A percentile compares a stretch with the other conserved stretches of the same genome.
These are phyloP conservation scores for Penicillium arizonense DNA, from an alignment of 495 filamentous ascomycete species.

Conservation along the genomic window DNA sequence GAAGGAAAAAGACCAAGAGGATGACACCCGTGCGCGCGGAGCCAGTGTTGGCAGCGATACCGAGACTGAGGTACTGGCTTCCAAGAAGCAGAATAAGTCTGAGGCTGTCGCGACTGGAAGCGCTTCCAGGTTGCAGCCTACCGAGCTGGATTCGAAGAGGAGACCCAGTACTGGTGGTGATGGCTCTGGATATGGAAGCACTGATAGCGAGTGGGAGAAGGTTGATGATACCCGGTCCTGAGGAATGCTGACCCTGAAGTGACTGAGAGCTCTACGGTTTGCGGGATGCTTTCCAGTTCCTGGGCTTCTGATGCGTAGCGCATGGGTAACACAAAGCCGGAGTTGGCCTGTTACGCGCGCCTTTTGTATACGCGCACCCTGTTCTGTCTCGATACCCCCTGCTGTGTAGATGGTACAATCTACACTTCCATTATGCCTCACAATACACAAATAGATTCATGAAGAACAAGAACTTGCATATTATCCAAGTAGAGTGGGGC, in stretches of 20 bases:
- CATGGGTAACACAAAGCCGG: background rate
- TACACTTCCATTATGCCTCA: background rate
- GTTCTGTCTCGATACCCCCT: constrained; percentile 4
- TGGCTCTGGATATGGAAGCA: constrained; percentile 51
- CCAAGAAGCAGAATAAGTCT: constrained; percentile 14
- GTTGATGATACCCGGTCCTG: constrained; percentile 36
- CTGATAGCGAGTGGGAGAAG: constrained; percentile 59
- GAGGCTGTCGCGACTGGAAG: constrained; percentile 21
- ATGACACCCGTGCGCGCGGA: constrained; percentile 25
- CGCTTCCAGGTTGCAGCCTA: constrained; percentile 30
- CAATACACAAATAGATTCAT: background rate
- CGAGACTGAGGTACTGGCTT: constrained; percentile 42
- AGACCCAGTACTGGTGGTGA: constrained; percentile 42
- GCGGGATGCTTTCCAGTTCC: background rate
- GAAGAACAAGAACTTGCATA: no score
- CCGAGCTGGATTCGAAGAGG: constrained; percentile 38
- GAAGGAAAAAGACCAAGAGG: constrained; percentile 26
- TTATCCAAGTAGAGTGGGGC: no score
- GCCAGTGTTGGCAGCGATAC: constrained; percentile 47
- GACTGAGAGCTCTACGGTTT: no score
- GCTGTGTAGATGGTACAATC: constrained; percentile 4
- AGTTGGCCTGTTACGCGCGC: background rate
- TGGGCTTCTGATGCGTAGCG: background rate
- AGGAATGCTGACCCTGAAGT: background rate
- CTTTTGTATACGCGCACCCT: background rate